Base-by-base conservation (phyloP, 1,284 basidiomycete genomes). In the Sporisorium sorghi region DNA sequence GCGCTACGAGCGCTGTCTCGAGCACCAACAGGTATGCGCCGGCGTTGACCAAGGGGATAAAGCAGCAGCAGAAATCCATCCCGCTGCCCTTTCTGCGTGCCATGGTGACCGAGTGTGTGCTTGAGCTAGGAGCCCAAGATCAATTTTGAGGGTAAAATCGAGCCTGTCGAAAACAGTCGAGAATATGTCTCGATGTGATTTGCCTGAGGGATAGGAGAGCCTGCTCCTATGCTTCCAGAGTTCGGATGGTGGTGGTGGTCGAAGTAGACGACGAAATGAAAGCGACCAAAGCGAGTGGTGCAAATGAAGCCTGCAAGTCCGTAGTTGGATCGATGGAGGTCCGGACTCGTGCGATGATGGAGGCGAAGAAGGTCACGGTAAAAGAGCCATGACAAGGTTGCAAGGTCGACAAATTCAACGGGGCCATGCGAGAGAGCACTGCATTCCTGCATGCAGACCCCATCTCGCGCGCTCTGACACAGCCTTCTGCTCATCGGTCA, bases 21-120 rank as follows among this genome's bases (percentile, higher is more conserved):
- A 80, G 54, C 4, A 80, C 71, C 23, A 82, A 54, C 28, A 79
- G 48, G 55, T 84, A 84, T 4, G 83, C 82, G 5, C 83, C 83
- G 7, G 76, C 51, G 24, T 84, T 84, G 55, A 84, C 78, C 21
- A 84, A 76, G 10, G 83, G 83, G 3, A 82, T 55, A 12, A 64
- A 77, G 68, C 78, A 83, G 63, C 82, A 83, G 68, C 80, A 82
- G 58, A 83, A 83, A 43, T 77, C 76, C 57, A 77, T 58, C 17
- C 76, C 63, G 52, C 77, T 48, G 46, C 73, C 52, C 15, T 44
- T 52, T 35, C 61, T 46, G 17, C 61, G 52, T n/a, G 35, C 49
- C 61, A 70, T 70, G 15, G 14, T 70, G 52, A 5, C 11, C 17
- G 19, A 21, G 10, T 33, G 12, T 30, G 3, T 32, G 54, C 33